phyloP scores from a whole-genome alignment of 306 rosid genomes.

The Inga leiocalycina region DNA sequence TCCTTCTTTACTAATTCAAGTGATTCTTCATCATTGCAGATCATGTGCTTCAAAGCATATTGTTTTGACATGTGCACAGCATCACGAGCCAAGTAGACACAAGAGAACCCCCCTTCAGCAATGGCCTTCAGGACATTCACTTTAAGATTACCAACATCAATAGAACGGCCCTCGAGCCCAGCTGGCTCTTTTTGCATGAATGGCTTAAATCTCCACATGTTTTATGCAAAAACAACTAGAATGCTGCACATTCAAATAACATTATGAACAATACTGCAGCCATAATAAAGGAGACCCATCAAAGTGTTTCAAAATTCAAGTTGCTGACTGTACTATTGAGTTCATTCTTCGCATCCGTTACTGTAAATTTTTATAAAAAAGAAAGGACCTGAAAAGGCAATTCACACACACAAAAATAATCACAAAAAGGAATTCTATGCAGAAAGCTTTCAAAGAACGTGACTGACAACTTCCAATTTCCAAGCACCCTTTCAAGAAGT shows the following conservation, averaged over 20 bases:
- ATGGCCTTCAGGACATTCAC: conserved; percentile 72
- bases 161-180: conserved; percentile 89
- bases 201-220: conserved; percentile 97
- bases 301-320: conserved; percentile 1
- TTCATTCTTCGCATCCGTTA: conserved; percentile 1
- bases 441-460: background rate
- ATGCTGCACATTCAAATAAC: conserved; percentile 38
- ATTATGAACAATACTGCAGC: conserved; percentile 18
- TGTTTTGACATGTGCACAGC: conserved; percentile 75
- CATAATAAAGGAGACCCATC: background rate
- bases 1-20: conserved; percentile 84
- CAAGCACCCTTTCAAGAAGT: background rate
- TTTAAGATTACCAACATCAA: conserved; percentile 89
- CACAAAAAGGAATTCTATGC: background rate
- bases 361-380: background rate
- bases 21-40: conserved; percentile 88
- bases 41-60: conserved; percentile 95
- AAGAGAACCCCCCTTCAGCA: conserved; percentile 98
- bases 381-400: background rate
- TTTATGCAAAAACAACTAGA: conserved; percentile 26
- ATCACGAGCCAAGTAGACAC: conserved; percentile 93
- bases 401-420: background rate
- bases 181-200: conserved; percentile 81
- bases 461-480: conserved; percentile 13
- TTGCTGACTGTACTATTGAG: conserved; percentile 9